Evolutionary conservation across 371 early-diverging fungal genomes (phyloP).

Genomic region (Spraguea lophii): DNA sequence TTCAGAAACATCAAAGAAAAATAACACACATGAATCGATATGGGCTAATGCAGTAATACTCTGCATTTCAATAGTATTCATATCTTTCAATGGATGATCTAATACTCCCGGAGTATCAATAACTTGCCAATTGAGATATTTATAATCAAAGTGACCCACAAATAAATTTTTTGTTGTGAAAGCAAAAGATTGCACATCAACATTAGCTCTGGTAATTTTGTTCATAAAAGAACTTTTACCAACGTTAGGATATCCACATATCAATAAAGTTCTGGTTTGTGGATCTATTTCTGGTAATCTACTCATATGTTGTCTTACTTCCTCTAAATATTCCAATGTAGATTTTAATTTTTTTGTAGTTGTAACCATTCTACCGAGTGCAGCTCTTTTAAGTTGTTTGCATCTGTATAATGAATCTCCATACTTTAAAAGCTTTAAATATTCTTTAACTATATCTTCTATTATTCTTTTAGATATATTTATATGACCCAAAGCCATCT

Average conservation of each 20-base stretch:
- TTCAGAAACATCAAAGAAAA: conserved; percentile 92
- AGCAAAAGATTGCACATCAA: conserved; percentile 98
- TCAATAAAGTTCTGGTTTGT: conserved; percentile 81
- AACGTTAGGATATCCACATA: conserved; percentile 99
- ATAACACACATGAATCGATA: conserved; percentile 79
- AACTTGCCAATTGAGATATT: conserved; percentile 92
- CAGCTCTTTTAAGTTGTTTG: conserved; percentile 95
- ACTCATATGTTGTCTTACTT: conserved; percentile 91
- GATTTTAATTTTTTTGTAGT: conserved; percentile 93
- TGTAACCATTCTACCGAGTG: conserved; percentile 96
- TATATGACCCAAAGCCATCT: conserved; percentile 92
- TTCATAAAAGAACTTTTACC: conserved; percentile 99
- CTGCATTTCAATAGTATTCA: conserved; percentile 99
- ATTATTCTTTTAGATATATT: conserved; percentile 84
- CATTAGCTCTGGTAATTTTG: conserved; percentile 93
- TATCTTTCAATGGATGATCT: conserved; percentile 93
- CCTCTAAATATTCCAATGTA: conserved; percentile 85
- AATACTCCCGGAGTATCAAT: conserved; percentile 99
- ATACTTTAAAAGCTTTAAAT: conserved; percentile 85
- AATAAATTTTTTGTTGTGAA: conserved; percentile 98
- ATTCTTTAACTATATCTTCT: conserved; percentile 83
- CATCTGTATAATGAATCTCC: conserved; percentile 95
- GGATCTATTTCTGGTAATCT: conserved; percentile 93
- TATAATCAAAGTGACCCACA: conserved; percentile 99
- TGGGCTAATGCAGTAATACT: conserved; percentile 98